These are phyloP conservation scores for Aciculoconidium aculeatum DNA, from an alignment of 805 yeast genomes.

Conservation along the genomic window DNA sequence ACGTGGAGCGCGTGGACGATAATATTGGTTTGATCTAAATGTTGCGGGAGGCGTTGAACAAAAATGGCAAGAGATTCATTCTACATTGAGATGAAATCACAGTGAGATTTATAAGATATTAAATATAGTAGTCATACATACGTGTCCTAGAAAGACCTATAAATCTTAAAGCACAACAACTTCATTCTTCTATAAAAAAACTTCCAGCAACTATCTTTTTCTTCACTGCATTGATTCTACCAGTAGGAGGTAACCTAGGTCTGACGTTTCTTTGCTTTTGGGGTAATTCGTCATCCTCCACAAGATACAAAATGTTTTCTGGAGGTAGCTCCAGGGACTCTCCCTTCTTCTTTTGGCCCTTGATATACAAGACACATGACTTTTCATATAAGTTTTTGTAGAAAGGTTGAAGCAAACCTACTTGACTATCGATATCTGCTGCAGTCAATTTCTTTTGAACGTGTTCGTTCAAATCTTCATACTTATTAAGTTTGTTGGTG, in stretches of 20 bases:
- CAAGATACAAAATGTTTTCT: constrained; percentile 26
- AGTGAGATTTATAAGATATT: too few species aligned
- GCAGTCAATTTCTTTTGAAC: constrained; percentile 48
- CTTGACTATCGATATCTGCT: constrained; percentile 45
- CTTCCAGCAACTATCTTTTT: constrained; percentile 53
- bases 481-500: constrained; percentile 46
- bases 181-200: too few species aligned
- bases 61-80: too few species aligned
- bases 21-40: too few species aligned
- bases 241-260: constrained; percentile 86
- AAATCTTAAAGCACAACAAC: too few species aligned
- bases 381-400: constrained; percentile 34
- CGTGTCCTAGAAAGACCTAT: too few species aligned
- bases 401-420: constrained; percentile 56
- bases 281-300: constrained; percentile 85
- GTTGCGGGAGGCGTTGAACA: too few species aligned
- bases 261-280: constrained; percentile 68
- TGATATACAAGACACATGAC: constrained; percentile 38
- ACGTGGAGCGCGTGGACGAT: too few species aligned
- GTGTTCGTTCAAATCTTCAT: constrained; percentile 59
- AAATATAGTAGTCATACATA: too few species aligned
- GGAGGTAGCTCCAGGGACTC: constrained; percentile 38
- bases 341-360: constrained; percentile 36
- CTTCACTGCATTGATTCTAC: constrained; percentile 68
- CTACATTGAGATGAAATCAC: too few species aligned